Evolutionary conservation across 106 monocot species (phyloP).

Genomic region (Platanthera guangdongensis): DNA sequence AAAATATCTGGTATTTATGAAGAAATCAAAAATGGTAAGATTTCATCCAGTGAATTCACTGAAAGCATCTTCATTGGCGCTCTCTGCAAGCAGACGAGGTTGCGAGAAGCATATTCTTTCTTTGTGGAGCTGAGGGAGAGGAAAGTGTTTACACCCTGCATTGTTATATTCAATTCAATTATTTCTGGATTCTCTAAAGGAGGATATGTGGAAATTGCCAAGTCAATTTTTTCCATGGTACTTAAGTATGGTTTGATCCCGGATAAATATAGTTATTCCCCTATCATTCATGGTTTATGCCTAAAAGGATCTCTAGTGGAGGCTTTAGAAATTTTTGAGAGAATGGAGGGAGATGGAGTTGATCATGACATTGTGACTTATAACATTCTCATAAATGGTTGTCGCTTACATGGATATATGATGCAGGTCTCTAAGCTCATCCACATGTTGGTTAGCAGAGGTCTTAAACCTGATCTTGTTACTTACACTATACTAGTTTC

Average conservation of each 20-base stretch:
- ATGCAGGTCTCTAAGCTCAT: constrained; percentile 28
- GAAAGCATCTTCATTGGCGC: constrained; percentile 35
- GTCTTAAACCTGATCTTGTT: constrained; percentile 54
- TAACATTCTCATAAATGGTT: constrained; percentile 64
- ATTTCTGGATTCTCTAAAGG: constrained; percentile 40
- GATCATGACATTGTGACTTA: constrained; percentile 45
- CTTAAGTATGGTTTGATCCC: constrained; percentile 50
- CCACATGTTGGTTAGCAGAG: constrained; percentile 30
- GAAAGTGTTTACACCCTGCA: constrained; percentile 26
- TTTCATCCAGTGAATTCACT: constrained; percentile 28
- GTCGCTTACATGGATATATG: constrained; percentile 33
- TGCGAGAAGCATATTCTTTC: constrained; percentile 41
- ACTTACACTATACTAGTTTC: constrained; percentile 64
- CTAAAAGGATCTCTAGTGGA: constrained; percentile 35
- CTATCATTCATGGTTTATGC: constrained; percentile 55
- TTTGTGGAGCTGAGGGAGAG: constrained; percentile 37
- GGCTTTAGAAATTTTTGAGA: constrained; percentile 42
- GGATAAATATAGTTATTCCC: constrained; percentile 48
- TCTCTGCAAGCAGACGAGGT: constrained; percentile 50
- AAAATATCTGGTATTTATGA: constrained; percentile 26
- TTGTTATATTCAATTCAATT: constrained; percentile 41
- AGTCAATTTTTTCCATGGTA: constrained; percentile 42
- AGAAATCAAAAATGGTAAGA: constrained; percentile 25
- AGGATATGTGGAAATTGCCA: constrained; percentile 29
- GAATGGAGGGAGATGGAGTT: constrained; percentile 47